Percentiles rank a stretch among this genome's conserved stretches.
Evolutionary conservation across 345 rosid species (phyloP).

Genomic region (Bretschneidera sinensis): DNA sequence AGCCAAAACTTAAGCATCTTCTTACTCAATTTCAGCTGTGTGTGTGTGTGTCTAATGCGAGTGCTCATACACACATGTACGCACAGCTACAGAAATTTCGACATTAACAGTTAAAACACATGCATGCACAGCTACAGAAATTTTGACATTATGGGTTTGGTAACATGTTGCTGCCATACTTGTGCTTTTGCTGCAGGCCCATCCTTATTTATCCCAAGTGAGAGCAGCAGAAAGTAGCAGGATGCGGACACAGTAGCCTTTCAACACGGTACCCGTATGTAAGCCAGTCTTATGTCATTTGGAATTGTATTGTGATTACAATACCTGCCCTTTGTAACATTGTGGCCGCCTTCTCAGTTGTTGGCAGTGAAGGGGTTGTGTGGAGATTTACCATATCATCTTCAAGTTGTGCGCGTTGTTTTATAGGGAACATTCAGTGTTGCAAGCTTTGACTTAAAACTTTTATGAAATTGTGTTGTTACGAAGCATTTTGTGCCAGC

Average conservation of each 20-base stretch:
- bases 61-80: too few species aligned
- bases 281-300: conserved; percentile 1
- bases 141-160: neutral
- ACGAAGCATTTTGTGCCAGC: neutral
- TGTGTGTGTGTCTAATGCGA: too few species aligned
- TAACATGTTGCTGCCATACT: neutral
- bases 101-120: too few species aligned
- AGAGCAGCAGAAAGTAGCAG: conserved; percentile 93
- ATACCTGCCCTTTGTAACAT: neutral
- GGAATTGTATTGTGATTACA: conserved; percentile 11
- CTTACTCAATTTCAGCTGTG: too few species aligned
- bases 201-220: conserved; percentile 85
- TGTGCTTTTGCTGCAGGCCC: conserved; percentile 40
- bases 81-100: too few species aligned
- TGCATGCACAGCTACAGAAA: too few species aligned
- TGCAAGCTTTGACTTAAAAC: neutral
- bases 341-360: neutral
- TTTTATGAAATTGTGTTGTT: too few species aligned
- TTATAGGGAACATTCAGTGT: neutral
- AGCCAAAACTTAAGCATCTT: too few species aligned
- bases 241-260: conserved; percentile 46
- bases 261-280: neutral
- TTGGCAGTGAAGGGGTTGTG: conserved; percentile 10
- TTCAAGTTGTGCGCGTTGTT: neutral
- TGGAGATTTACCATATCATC: conserved; percentile 6